phyloP scores from a whole-genome alignment of 2,329 filamentous ascomycete genomes.

The Hypoxylon sp. region DNA sequence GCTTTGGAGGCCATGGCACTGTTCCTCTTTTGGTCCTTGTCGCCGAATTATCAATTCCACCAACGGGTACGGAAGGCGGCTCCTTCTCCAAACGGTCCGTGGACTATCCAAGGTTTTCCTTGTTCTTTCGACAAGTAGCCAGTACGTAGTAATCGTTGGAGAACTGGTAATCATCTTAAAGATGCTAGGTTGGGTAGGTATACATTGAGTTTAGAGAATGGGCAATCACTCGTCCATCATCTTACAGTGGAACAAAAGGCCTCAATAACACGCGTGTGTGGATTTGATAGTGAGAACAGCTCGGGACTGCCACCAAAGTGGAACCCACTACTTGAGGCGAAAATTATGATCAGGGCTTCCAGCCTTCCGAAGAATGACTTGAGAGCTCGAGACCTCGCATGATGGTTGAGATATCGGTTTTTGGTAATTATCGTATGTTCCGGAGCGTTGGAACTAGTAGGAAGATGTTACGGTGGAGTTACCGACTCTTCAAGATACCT shows the following conservation, averaged over 20 bases:
- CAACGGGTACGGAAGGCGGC: slow-evolving; percentile 49
- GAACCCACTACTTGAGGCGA: slow-evolving; percentile 18
- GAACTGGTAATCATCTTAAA: slow-evolving; percentile 18
- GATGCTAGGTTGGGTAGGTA: slow-evolving; percentile 14
- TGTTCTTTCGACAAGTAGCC: slow-evolving; percentile 27
- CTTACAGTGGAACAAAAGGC: slow-evolving; percentile 3
- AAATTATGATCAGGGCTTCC: slow-evolving; percentile 13
- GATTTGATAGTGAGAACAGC: slow-evolving; percentile 8
- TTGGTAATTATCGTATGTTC: slow-evolving; percentile 43
- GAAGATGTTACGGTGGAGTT: slow-evolving; percentile 38
- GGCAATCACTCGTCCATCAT: slow-evolving; percentile 7
- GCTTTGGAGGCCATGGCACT: slow-evolving; percentile 41
- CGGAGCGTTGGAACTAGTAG: slow-evolving; percentile 37
- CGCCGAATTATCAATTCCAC: slow-evolving; percentile 48
- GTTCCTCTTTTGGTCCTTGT: slow-evolving; percentile 51
- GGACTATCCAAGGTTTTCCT: slow-evolving; percentile 24
- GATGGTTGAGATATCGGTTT: slow-evolving; percentile 27
- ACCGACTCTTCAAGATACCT: slow-evolving; percentile 11
- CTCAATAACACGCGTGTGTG: neutral
- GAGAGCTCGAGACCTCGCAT: slow-evolving; percentile 36
- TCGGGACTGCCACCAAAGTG: slow-evolving; percentile 12
- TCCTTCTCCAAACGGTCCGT: slow-evolving; percentile 46
- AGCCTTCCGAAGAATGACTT: slow-evolving; percentile 36
- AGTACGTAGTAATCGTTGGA: slow-evolving; percentile 26
- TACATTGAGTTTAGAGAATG: slow-evolving; percentile 8